Percentiles rank a stretch among this genome's conserved stretches.
Evolutionary conservation across 1,284 basidiomycete genomes (phyloP).

Genomic region (Cutaneotrichosporon spelunceum): DNA sequence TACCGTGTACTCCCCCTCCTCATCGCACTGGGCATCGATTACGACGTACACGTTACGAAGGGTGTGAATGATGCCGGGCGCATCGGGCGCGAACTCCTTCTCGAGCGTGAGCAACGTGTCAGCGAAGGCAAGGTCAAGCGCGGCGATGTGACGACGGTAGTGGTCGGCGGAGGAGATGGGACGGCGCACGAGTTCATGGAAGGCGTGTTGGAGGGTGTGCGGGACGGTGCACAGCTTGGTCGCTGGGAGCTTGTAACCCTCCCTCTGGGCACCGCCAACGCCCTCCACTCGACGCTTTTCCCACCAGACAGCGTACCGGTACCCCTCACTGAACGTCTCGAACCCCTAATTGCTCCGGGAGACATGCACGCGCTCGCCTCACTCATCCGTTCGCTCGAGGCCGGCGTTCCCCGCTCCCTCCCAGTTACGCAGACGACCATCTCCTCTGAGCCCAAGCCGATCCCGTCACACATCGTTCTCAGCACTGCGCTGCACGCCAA

Average conservation of each 20-base stretch:
- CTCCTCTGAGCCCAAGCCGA: conserved; percentile 59
- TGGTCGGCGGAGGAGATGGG: conserved; percentile 83
- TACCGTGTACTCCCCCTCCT: conserved; percentile 66
- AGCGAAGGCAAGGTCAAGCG: conserved; percentile 59
- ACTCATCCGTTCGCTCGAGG: conserved; percentile 45
- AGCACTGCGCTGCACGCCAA: conserved; percentile 74
- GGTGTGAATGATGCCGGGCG: conserved; percentile 60
- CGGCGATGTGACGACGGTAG: conserved; percentile 61
- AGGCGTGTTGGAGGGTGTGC: conserved; percentile 50
- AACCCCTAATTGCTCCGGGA: background rate
- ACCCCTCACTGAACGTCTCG: background rate
- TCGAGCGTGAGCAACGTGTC: conserved; percentile 19
- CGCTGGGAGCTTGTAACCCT: conserved; percentile 52
- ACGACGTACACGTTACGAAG: conserved; percentile 57
- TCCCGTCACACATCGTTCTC: conserved; percentile 55
- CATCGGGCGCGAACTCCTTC: conserved; percentile 56
- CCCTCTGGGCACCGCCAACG: conserved; percentile 88
- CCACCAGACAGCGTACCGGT: conserved; percentile 32
- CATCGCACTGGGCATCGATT: conserved; percentile 37
- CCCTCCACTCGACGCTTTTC: conserved; percentile 65
- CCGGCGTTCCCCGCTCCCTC: conserved; percentile 55
- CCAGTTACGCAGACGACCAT: conserved; percentile 59
- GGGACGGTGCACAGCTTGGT: background rate
- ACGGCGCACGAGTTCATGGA: conserved; percentile 82
- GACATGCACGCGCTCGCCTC: conserved; percentile 13